Conservation (phyloP, 805 yeast genomes). For the Candida manassasensis region DNA sequence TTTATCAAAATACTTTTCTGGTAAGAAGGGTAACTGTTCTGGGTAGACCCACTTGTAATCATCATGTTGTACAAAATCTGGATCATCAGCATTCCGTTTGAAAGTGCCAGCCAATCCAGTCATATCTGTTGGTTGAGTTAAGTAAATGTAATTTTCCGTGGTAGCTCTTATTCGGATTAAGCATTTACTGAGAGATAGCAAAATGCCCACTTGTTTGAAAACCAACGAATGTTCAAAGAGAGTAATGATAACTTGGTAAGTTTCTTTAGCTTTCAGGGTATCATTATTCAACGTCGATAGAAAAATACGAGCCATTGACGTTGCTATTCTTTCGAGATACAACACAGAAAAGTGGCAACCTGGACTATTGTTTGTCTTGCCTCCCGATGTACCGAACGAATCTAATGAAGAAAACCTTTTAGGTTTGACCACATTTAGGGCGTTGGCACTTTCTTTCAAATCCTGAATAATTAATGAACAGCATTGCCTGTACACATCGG, state of each 20-base stretch:
- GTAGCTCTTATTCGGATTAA: conserved; percentile 53
- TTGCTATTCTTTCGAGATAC: conserved; percentile 17
- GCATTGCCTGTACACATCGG: conserved; percentile 14
- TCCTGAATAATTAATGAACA: conserved; percentile 3
- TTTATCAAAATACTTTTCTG: conserved; percentile 35
- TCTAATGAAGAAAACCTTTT: conserved; percentile 22
- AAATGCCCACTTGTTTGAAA: conserved; percentile 28
- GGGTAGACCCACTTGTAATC: conserved; percentile 55
- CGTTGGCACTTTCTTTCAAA: conserved; percentile 5
- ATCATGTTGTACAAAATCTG: conserved; percentile 15
- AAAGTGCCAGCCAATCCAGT: conserved; percentile 62
- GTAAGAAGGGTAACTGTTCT: conserved; percentile 48
- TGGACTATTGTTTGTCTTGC: conserved; percentile 3
- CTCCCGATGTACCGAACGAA: conserved; percentile 18
- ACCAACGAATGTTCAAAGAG: conserved; percentile 34
- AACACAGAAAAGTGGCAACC: conserved; percentile 6
- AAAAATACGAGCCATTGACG: conserved; percentile 22
- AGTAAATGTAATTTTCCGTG: conserved; percentile 39
- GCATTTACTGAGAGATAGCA: conserved; percentile 48
- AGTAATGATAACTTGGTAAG: conserved; percentile 27
- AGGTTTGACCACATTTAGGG: conserved; percentile 9
- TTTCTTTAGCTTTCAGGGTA: conserved; percentile 22
- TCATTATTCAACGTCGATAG: conserved; percentile 18
- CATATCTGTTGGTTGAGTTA: conserved; percentile 55
- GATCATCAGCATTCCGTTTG: conserved; percentile 40